phyloP scores from a whole-genome alignment of 2,329 filamentous ascomycete species.

The Phialocephala subalpina region DNA sequence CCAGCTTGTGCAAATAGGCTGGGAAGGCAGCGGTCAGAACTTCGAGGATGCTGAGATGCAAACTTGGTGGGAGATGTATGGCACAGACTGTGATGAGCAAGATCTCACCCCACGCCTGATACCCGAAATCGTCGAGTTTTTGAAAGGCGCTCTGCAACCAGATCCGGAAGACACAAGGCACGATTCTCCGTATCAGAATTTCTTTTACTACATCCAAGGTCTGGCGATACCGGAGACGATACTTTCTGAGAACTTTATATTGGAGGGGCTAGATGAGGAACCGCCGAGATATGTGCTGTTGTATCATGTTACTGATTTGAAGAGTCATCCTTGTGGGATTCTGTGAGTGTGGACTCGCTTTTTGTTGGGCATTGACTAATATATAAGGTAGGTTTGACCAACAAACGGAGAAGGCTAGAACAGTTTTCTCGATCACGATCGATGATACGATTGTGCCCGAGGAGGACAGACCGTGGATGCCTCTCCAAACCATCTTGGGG shows the following conservation, averaged over 20 bases:
- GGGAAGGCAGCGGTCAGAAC: neutral
- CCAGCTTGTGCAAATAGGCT: neutral
- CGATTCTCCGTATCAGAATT: neutral
- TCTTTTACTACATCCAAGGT: neutral
- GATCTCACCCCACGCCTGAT: neutral
- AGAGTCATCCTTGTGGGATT: neutral
- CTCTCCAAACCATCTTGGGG: neutral
- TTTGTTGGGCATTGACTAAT: no score
- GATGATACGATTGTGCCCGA: neutral
- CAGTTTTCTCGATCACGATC: neutral
- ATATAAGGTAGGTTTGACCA: constrained; percentile 2
- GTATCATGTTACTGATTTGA: neutral
- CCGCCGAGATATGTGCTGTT: neutral
- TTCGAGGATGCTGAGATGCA: neutral
- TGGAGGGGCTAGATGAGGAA: neutral
- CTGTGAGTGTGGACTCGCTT: neutral
- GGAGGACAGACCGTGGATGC: neutral
- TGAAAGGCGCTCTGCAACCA: neutral
- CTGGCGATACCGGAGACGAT: neutral
- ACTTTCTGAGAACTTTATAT: neutral
- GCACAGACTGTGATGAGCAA: neutral
- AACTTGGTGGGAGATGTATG: neutral
- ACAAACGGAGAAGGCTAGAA: neutral
- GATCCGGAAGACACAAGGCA: neutral
- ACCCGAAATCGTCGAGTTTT: neutral